A percentile compares a stretch with the other conserved stretches of the same genome.
Evolutionary conservation across 345 rosid genomes (phyloP).

Genomic region (Cardamine occulta): DNA sequence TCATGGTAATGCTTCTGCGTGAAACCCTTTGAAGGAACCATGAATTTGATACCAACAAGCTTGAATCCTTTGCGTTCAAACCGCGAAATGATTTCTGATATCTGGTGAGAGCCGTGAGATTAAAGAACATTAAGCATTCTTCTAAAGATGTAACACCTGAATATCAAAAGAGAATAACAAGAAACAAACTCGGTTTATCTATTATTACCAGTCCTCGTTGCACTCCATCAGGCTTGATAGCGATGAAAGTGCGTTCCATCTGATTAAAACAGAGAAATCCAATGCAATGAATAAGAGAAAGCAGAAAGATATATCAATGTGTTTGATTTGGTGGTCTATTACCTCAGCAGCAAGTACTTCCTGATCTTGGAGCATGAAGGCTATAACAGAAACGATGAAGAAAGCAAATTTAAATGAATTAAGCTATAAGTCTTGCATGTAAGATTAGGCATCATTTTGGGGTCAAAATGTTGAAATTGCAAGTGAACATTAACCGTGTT

Average conservation of each 20-base stretch:
- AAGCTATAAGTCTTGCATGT: background rate
- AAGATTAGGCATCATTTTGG: background rate
- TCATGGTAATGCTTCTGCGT: constrained; percentile 86
- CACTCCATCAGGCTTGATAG: constrained; percentile 98
- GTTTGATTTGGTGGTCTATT: background rate
- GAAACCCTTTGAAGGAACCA: constrained; percentile 74
- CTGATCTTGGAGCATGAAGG: constrained; percentile 14
- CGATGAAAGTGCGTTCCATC: constrained; percentile 95
- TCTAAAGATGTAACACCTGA: background rate
- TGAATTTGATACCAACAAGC: constrained; percentile 80
- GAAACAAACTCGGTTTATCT: background rate
- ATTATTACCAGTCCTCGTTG: constrained; percentile 92
- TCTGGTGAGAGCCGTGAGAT: constrained; percentile 44
- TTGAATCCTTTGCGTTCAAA: constrained; percentile 95
- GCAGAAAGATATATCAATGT: background rate
- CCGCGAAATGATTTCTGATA: constrained; percentile 79
- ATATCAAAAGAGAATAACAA: background rate
- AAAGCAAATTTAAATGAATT: no score
- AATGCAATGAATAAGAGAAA: background rate
- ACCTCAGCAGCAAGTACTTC: constrained; percentile 23
- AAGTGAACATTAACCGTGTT: no score
- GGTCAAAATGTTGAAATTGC: background rate
- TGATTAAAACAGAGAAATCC: constrained; percentile 34
- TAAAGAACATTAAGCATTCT: background rate
- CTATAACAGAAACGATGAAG: background rate